Evolutionary conservation across 2,329 filamentous ascomycete species (phyloP).

Genomic region (Trichophaea hybrida): DNA sequence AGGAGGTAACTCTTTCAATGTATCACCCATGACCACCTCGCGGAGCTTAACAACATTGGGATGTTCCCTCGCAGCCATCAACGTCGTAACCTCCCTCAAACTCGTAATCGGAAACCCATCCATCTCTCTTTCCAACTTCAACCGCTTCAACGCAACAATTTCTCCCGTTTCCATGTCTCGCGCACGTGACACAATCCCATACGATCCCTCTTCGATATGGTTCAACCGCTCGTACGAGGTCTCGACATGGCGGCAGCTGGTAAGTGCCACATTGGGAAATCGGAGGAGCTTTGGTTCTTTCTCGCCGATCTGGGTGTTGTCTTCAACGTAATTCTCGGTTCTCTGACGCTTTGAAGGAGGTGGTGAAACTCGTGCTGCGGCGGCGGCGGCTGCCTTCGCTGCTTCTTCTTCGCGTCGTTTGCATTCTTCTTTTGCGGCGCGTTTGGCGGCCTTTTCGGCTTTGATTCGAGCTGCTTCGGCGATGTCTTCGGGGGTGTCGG

Average conservation of each 20-base stretch:
- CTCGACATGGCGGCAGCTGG: conserved; percentile 59
- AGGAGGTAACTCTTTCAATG: conserved; percentile 41
- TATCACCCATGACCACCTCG: conserved; percentile 69
- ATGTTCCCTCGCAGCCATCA: conserved; percentile 60
- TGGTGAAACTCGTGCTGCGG: conserved; percentile 23
- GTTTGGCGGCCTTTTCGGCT: conserved; percentile 54
- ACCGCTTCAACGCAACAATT: conserved; percentile 80
- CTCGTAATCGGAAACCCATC: conserved; percentile 89
- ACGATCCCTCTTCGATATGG: conserved; percentile 93
- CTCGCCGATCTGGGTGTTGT: conserved; percentile 29
- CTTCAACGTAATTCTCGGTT: conserved; percentile 25
- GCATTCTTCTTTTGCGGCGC: conserved; percentile 27
- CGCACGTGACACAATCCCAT: conserved; percentile 84
- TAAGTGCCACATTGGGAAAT: conserved; percentile 50
- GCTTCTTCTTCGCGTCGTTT: conserved; percentile 29
- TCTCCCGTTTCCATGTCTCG: conserved; percentile 57
- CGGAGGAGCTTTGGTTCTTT: conserved; percentile 45
- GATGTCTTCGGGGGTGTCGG: conserved; percentile 68
- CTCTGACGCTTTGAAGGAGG: conserved; percentile 43
- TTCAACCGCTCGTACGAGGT: conserved; percentile 76
- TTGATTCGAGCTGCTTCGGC: conserved; percentile 64
- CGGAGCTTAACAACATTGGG: conserved; percentile 66
- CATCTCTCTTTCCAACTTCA: conserved; percentile 68
- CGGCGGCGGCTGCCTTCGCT: conserved; percentile 30
- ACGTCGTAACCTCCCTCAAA: conserved; percentile 80